Base-by-base conservation (phyloP, 257 asterid genomes). In the Paulownia fortunei region DNA sequence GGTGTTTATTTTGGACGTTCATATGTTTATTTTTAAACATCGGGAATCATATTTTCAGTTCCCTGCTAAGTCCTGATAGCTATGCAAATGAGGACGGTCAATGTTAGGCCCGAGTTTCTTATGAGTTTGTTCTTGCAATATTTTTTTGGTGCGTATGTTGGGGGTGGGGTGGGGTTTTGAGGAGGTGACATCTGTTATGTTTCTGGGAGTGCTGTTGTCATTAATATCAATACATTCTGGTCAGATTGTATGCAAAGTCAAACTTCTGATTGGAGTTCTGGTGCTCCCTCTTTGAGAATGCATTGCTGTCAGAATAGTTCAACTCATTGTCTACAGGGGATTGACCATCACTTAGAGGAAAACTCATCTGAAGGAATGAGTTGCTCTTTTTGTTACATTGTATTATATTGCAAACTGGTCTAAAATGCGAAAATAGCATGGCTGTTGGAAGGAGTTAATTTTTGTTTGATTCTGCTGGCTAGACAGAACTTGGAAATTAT, bases 211-310 rank as follows among this genome's bases (percentile, higher is more conserved):
- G 54, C 13, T 55, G 21, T 34, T 61, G 8, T 11, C 4, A 51
- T 16, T 54, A 36, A 13, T 37, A 37, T 54, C 36, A 21, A 55
- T 7, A 5, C 24, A 41, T 60, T 60, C 67, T 60, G 67, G 21
- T 60, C 64, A 30, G 67, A 30, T 60, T 42, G 67, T 60, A 5
- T 60, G 42, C 67, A 4, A 15, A 60, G 19, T 26, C 9, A 26
- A 60, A 60, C 34, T 41, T 54, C 60, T 73, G 46, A 9, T 59
- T 27, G 42, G 34, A 60, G 70, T 73, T 21, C 49, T 34, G 49
- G 46, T 46, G 62, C 46, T 27, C 69, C 73, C n/a, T 59, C 34
- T 60, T 69, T 59, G 69, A 78, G 66, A n/a, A n/a, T n/a, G n/a
- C n/a, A n/a, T n/a, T n/a, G n/a, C n/a, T n/a, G n/a, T n/a, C n/a